These are phyloP conservation scores for Ajuga chamaepitys DNA, from an alignment of 257 asterid genomes.

Conservation along the genomic window DNA sequence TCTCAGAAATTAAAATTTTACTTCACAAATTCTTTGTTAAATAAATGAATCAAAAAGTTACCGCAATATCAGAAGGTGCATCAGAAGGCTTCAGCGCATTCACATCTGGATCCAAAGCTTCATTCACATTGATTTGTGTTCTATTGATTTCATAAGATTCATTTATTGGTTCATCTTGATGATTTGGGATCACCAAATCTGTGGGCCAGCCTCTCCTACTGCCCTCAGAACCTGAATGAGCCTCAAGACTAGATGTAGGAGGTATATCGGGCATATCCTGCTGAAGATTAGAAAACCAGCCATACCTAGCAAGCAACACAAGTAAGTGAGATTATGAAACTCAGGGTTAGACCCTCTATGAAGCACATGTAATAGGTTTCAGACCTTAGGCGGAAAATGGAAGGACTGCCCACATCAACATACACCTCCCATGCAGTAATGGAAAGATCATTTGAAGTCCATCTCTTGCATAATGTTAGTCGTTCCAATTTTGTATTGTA, in stretches of 20 bases:
- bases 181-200: constrained; percentile 18
- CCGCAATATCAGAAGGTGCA: constrained; percentile 27
- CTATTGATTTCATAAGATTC: constrained; percentile 23
- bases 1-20: not conserved
- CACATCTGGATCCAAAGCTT: constrained; percentile 23
- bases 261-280: constrained; percentile 21
- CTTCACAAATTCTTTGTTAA: not conserved
- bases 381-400: constrained; percentile 77
- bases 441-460: constrained; percentile 54
- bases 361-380: constrained; percentile 13
- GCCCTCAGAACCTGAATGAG: constrained; percentile 24
- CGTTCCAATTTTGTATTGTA: constrained; percentile 40
- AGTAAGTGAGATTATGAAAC: constrained; percentile 3
- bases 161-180: constrained; percentile 16
- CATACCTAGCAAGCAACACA: constrained; percentile 50
- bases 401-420: constrained; percentile 48
- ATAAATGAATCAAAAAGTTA: constrained; percentile 23
- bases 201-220: constrained; percentile 21
- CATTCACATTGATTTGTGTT: constrained; percentile 23
- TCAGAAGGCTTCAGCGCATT: constrained; percentile 27
- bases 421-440: constrained; percentile 68
- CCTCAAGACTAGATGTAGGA: constrained; percentile 27
- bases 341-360: not conserved
- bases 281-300: constrained; percentile 53
- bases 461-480: constrained; percentile 45